These are phyloP conservation scores for Malassezia slooffiae DNA, from an alignment of 1,284 basidiomycete species.

Conservation along the genomic window DNA sequence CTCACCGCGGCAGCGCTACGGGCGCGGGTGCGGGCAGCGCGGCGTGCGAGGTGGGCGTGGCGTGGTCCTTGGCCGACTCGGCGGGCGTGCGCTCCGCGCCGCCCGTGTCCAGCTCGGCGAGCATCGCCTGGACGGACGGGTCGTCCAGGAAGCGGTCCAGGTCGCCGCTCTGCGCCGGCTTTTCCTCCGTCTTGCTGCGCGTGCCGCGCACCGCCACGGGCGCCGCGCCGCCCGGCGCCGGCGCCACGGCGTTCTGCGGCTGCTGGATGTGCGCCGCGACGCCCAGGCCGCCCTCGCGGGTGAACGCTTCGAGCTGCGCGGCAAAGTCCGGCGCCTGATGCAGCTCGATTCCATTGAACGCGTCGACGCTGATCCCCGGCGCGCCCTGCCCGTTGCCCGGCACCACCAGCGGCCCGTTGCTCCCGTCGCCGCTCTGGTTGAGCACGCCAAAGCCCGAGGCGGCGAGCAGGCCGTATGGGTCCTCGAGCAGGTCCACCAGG, in stretches of 20 bases:
- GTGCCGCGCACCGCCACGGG: too few relatives aligned
- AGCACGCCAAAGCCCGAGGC: slow-evolving; percentile 32
- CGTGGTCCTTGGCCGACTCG: too few relatives aligned
- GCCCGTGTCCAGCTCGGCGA: background rate
- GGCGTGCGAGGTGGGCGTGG: too few relatives aligned
- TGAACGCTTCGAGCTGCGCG: slow-evolving; percentile 27
- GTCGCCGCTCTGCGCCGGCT: background rate
- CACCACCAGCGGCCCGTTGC: background rate
- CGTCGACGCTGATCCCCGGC: slow-evolving; percentile 20
- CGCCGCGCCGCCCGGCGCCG: too few relatives aligned
- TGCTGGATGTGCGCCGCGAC: slow-evolving; percentile 29
- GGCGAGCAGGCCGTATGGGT: slow-evolving; percentile 39
- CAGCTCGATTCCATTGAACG: slow-evolving; percentile 31
- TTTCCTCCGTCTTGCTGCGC: background rate
- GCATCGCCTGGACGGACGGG: slow-evolving; percentile 12
- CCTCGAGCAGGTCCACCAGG: slow-evolving; percentile 36
- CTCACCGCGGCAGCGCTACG: background rate
- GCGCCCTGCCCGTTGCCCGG: slow-evolving; percentile 7
- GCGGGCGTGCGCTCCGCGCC: background rate
- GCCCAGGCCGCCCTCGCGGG: slow-evolving; percentile 21
- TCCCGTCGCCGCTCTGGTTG: slow-evolving; percentile 7
- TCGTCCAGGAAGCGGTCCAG: slow-evolving; percentile 12
- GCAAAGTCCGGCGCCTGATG: slow-evolving; percentile 25
- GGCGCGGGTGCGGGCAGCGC: too few relatives aligned
- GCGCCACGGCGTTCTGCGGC: background rate